Evolutionary conservation across 202 grass and related monocot species (phyloP).

Genomic region (Cymbopogon flexuosus): DNA sequence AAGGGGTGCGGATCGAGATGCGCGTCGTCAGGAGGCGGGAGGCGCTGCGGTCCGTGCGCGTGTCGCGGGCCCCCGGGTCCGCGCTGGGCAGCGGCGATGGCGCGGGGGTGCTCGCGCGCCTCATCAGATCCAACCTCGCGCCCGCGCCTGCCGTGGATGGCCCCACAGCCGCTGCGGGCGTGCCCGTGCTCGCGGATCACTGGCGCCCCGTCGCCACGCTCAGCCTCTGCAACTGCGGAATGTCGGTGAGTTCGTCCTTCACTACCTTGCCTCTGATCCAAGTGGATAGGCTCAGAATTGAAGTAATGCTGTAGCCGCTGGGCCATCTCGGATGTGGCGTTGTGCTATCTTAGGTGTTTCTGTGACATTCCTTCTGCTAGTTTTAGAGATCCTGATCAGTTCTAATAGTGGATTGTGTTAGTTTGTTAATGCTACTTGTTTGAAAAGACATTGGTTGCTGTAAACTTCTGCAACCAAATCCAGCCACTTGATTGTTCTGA

Average conservation of each 20-base stretch:
- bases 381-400: constrained; percentile 4
- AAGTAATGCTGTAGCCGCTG: neutral
- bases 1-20: constrained; percentile 51
- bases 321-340: neutral
- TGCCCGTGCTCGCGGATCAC: constrained; percentile 69
- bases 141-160: constrained; percentile 35
- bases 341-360: neutral
- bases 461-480: neutral
- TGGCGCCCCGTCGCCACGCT: constrained; percentile 63
- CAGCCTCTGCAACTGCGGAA: constrained; percentile 72
- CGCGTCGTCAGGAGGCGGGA: constrained; percentile 66
- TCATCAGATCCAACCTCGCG: constrained; percentile 64
- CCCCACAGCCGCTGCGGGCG: constrained; percentile 44
- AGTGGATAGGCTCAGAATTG: neutral
- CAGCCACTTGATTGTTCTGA: neutral
- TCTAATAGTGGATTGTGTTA: neutral
- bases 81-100: constrained; percentile 74
- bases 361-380: neutral
- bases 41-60: constrained; percentile 55
- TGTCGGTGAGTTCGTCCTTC: constrained; percentile 48
- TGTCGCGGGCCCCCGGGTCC: constrained; percentile 59
- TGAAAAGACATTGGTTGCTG: neutral
- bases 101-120: constrained; percentile 56
- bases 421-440: neutral
- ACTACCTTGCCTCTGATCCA: constrained; percentile 1